Base-by-base conservation (phyloP, 2,329 filamentous ascomycete species). In the Alternaria infectoria region DNA sequence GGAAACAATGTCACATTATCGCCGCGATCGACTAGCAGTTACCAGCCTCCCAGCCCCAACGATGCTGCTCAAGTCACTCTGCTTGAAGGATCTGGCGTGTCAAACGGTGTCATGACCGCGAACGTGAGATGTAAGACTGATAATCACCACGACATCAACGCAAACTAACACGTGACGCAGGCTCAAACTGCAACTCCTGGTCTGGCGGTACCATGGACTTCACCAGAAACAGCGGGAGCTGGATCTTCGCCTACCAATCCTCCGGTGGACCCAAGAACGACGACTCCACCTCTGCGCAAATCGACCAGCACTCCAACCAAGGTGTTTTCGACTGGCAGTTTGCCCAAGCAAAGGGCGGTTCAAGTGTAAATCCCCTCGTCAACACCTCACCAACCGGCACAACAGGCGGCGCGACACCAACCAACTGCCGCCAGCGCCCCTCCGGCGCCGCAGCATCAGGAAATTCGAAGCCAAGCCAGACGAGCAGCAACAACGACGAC, bases 1-100 rank as follows among this genome's bases (percentile, higher is more conserved):
- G 83, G 85, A 25, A 82, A 77, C 46, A 88, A 88, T 65, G 85
- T 89, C 13, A 89, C 87, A 0, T 67, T 89, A 9, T 88, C 87
- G 4, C 84, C 86, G 10, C 79, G 87, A 44, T 68, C 80, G 7
- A 83, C 82, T 9, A 78, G 69, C 12, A 85, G 85, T 7, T 73
- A 86, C 30, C 64, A 57, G 4, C 67, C 79, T 65, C 87, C 87
- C 3, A 64, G 72, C 15, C 74, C 81, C 57, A 82, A 84, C 64
- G 74, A 75, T 4, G 69, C 75, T 25, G 79, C 84, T 2, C 67
- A 85, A 57, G 78, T 86, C 17, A 82, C 81, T 12, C 68, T 88
- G 4, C 79, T 89, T 0, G 84, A 82, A 46, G 86, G 86, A 4
- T 85, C 84, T 4, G 86, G 86, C 3, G 84, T 88, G 5, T 72